Conservation (phyloP, 768 basidiomycete species). For the Lentinula guzmanii region DNA sequence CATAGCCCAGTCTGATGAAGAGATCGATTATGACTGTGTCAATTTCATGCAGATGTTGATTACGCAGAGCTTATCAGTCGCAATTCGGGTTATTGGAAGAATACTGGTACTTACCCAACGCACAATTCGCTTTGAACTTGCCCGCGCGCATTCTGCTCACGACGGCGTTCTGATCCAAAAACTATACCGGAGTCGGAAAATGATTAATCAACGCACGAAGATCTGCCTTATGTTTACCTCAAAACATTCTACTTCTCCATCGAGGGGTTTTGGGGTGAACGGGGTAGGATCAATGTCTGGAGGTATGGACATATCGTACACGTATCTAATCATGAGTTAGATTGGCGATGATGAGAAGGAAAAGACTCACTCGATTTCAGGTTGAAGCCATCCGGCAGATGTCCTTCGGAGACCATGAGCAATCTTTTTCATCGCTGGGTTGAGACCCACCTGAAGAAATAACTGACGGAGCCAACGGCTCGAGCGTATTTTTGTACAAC, state of each 20-base stretch:
- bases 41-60: neutral
- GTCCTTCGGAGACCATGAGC: constrained; percentile 31
- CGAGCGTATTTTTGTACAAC: constrained; percentile 55
- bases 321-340: constrained; percentile 44
- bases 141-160: constrained; percentile 57
- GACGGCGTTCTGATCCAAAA: constrained; percentile 60
- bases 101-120: constrained; percentile 48
- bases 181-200: constrained; percentile 29
- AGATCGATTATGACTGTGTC: constrained; percentile 78
- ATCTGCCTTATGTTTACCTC: constrained; percentile 43
- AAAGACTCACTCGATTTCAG: constrained; percentile 69
- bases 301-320: constrained; percentile 80
- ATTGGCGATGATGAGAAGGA: neutral
- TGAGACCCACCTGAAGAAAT: constrained; percentile 62
- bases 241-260: constrained; percentile 94
- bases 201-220: neutral
- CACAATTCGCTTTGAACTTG: constrained; percentile 92
- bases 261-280: constrained; percentile 67
- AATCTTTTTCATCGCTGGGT: neutral
- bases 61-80: neutral
- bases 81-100: neutral
- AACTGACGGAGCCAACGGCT: constrained; percentile 67
- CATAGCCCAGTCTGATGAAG: constrained; percentile 76
- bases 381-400: constrained; percentile 72
- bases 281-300: constrained; percentile 34